Evolutionary conservation across 441 rosid species (phyloP), one percentile per base, ranked within the genome.

Genomic region (Breynia disticha): DNA sequence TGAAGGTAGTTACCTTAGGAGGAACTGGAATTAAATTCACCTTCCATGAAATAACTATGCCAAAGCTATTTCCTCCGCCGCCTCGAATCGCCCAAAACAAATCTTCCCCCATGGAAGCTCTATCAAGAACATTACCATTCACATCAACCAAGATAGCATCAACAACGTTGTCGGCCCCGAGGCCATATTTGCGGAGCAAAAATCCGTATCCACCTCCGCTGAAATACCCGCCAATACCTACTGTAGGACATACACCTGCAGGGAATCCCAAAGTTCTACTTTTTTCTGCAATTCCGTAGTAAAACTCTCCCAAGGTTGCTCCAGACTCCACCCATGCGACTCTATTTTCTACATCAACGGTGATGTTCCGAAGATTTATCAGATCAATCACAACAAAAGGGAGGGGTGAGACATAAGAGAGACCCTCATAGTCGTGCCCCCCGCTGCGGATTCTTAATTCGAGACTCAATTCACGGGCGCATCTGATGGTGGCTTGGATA

Each of bases 41-140:
- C 24, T 76, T 80, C 61, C 76, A 84, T 0, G 78, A 58, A 17
- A 78, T 20, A 2, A 84, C 62, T 13, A 82, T 76, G 11, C 86
- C 87, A 55, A 67, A 87, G 53, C 83, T 87, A 0, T 64, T 80
- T 18, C 80, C 87, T 10, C 93, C 93, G 0, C 86, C 90, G 0
- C 90, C 87, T 49, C 78, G 24, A 12, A 87, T 76, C 1, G 93
- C 87, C 93, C 86, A 83, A 56, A 86, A 86, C 5, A 81, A 59
- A 67, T 81, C 83, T 21, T 83, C 88, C 0, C 85, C 91, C 89
- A 87, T 79, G 0, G 72, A 52, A 66, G 64, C 62, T 21, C 96
- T 65, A 43, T 74, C 71, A 1, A 78, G 62, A 16, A 80, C 14
- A 14, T 16, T 57, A 2, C 89, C 91, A 1, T 74, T 56, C 0